Conservation (phyloP, 306 rosid genomes). For the Gastrolobium bilobum region DNA sequence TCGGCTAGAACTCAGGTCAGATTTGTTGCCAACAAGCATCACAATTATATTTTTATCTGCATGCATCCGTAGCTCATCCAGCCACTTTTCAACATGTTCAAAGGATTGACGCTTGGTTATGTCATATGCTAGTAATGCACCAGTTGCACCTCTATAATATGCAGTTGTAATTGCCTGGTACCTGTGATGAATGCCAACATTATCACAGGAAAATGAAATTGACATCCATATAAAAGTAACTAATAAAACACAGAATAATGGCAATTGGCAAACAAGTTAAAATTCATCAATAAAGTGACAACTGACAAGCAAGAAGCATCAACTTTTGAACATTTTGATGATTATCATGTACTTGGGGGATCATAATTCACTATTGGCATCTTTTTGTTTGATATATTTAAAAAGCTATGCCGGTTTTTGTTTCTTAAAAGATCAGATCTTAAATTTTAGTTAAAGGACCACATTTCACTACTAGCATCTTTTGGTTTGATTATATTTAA, state of each 20-base stretch:
- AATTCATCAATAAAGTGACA: slow-evolving; percentile 16
- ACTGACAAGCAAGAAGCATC: background rate
- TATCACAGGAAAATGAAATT: slow-evolving; percentile 41
- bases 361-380: slow-evolving; percentile 9
- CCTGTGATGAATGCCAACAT: slow-evolving; percentile 60
- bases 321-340: slow-evolving; percentile 24
- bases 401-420: background rate
- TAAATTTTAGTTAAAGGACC: background rate
- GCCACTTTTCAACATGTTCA: slow-evolving; percentile 83
- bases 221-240: slow-evolving; percentile 8
- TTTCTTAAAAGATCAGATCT: slow-evolving; percentile 39
- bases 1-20: slow-evolving; percentile 76
- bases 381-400: background rate
- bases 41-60: slow-evolving; percentile 79
- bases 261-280: slow-evolving; percentile 5
- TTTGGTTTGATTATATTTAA: background rate
- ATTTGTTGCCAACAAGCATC: slow-evolving; percentile 95
- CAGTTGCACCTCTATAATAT: slow-evolving; percentile 94
- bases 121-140: slow-evolving; percentile 94
- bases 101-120: slow-evolving; percentile 78
- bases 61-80: slow-evolving; percentile 81
- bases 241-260: slow-evolving; percentile 17
- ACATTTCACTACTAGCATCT: background rate
- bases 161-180: slow-evolving; percentile 98
- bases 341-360: background rate